These are phyloP conservation scores for Fusarium burgessii DNA, from an alignment of 2,329 filamentous ascomycete genomes.

Conservation along the genomic window DNA sequence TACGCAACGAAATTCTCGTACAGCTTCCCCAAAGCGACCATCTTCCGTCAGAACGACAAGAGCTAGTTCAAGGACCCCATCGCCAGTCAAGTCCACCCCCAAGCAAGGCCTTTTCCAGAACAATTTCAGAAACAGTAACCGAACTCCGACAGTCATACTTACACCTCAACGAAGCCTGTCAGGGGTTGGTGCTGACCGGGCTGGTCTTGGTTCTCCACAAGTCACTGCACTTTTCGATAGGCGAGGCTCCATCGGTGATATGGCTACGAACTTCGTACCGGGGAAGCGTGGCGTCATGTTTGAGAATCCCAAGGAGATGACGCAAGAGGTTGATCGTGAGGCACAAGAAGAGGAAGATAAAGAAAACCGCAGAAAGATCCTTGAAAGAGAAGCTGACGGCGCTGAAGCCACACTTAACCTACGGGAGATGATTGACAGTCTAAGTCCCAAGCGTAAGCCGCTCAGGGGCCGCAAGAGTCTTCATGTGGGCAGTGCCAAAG, in stretches of 20 bases:
- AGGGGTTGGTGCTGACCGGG: slow-evolving; percentile 75
- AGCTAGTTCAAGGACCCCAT: slow-evolving; percentile 41
- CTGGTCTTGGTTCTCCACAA: slow-evolving; percentile 80
- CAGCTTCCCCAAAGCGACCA: slow-evolving; percentile 38
- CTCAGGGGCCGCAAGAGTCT: slow-evolving; percentile 79
- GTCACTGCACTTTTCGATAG: slow-evolving; percentile 78
- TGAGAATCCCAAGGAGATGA: slow-evolving; percentile 72
- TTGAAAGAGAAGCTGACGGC: slow-evolving; percentile 62
- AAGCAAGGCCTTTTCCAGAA: slow-evolving; percentile 63
- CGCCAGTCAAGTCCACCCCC: slow-evolving; percentile 42
- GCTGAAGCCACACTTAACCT: slow-evolving; percentile 73
- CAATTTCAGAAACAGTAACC: slow-evolving; percentile 64
- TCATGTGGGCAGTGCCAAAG: slow-evolving; percentile 78
- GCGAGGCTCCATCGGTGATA: slow-evolving; percentile 77
- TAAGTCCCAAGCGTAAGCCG: slow-evolving; percentile 79
- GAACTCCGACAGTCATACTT: slow-evolving; percentile 73
- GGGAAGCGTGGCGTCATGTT: slow-evolving; percentile 68
- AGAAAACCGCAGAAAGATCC: slow-evolving; percentile 68
- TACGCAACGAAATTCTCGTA: slow-evolving; percentile 25
- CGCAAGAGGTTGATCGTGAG: slow-evolving; percentile 72
- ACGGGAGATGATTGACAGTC: slow-evolving; percentile 80
- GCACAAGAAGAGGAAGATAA: slow-evolving; percentile 68
- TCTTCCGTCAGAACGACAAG: slow-evolving; percentile 21
- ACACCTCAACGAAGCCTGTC: slow-evolving; percentile 69
- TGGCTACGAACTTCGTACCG: slow-evolving; percentile 72